Base-by-base conservation (phyloP, 495 filamentous ascomycete genomes). In the Clavariopsis aquatica region DNA sequence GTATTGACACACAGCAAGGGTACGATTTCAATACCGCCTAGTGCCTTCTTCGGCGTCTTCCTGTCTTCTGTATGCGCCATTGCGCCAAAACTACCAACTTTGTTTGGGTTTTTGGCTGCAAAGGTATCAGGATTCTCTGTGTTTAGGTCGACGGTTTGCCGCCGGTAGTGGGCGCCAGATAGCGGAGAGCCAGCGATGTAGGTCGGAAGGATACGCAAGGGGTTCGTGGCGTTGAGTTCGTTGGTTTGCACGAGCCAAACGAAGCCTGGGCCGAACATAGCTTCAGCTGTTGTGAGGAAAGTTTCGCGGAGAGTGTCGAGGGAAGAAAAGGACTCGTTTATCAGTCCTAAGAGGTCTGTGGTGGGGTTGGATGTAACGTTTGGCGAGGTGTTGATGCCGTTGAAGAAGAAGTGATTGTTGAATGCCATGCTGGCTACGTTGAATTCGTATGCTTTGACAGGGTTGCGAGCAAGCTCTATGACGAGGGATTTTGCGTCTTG, bases 381-480 rank as follows among this genome's bases (percentile, higher is more conserved):
- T 34, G 73, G 58, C 43, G 71, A 64, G 41, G 84, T 80, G 58
- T 82, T 81, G 67, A 90, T 75, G 71, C 81, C 77, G 68, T 81
- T 78, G 83, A 98, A 98, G 86, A 96, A 98, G 78, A 94, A 89
- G 76, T 94, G 86, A 81, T 97, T 97, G 84, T 98, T 97, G 80
- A 90, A 87, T 58, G 92, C 90, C 88, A 96, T 96, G 65, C 88
- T 92, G 73, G 94, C 94, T 72, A 93, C 85, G 82, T 98, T 98
- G 84, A 98, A 98, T 65, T 88, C 78, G 62, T 84, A 78, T 45
- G 95, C 94, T 64, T 82, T 78, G 57, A 83, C 79, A 31, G 92
- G 85, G 64, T 93, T 84, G 70, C 91, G 89, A 52, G 94, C 90
- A 68, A 87, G 88, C 64, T 82, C 80, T 72, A 95, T 78, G 70